Evolutionary conservation across 768 basidiomycete genomes (phyloP), one percentile per base, ranked within the genome.

Genomic region (Pisolithus sp.): DNA sequence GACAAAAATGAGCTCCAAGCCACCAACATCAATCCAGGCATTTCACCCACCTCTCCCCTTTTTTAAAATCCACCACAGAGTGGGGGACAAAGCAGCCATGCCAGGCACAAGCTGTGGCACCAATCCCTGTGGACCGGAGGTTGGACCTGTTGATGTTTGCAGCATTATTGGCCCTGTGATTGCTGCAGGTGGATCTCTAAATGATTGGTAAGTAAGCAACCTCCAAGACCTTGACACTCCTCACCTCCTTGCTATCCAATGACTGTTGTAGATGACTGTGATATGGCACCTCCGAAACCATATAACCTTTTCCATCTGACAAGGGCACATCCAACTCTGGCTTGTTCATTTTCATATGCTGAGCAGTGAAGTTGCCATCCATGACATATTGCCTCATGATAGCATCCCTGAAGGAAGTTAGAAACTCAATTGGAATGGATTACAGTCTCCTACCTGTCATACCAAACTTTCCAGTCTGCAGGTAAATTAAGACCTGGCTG

Each of bases 401-500:
- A 18, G 40, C 20, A 13, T 48, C 42, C 20, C 55, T 52, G 40
- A 44, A 40, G 3, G 4, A 13, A 7, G 20, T 39, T 10, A 28
- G 24, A 53, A 34, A 2, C 18, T 7, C 17, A 8, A 9, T 23
- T n/a, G 36, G 31, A 20, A 40, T n/a, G 10, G 48, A 48, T 15
- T 15, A 40, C 8, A 28, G 7, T 17, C 12, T 23, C 46, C 50
- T 30, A 43, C 54, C 26, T 52, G 26, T 52, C 23, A 13, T 50
- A 42, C 7, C 57, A 49, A 3, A 42, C 8, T 17, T 54, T 34
- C 67, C 66, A 68, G 23, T 60, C 23, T 3, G 30, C 30, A 3
- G 62, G 61, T 2, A 67, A 23, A 43, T 70, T 70, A 13, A 62
- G 45, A 0, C 54, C 56, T 0, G 61, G 62, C 38, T 66, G 66